Evolutionary conservation across 2,329 filamentous ascomycete genomes (phyloP).

Genomic region (Colletotrichum musae): DNA sequence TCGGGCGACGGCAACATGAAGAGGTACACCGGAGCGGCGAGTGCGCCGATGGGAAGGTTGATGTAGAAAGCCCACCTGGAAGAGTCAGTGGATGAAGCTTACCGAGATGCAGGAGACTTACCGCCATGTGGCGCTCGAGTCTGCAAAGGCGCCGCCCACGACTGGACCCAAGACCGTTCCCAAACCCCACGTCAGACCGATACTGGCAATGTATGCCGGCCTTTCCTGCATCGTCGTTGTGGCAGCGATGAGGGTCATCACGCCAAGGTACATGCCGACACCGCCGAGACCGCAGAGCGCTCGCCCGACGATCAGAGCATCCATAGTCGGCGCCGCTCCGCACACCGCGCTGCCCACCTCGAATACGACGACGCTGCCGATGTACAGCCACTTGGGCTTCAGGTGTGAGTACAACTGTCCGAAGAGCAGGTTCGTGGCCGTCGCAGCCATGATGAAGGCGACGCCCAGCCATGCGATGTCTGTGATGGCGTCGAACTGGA

Average conservation of each 20-base stretch:
- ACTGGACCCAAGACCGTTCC: slow-evolving; percentile 58
- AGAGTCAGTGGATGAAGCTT: background rate
- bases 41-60: slow-evolving; percentile 63
- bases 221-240: slow-evolving; percentile 37
- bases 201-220: slow-evolving; percentile 41
- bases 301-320: slow-evolving; percentile 60
- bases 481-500: slow-evolving; percentile 51
- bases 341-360: slow-evolving; percentile 57
- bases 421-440: slow-evolving; percentile 27
- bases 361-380: slow-evolving; percentile 51
- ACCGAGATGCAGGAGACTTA: background rate
- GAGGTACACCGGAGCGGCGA: slow-evolving; percentile 48
- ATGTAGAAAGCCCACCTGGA: slow-evolving; percentile 62
- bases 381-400: slow-evolving; percentile 51
- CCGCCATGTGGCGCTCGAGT: slow-evolving; percentile 56
- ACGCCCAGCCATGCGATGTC: slow-evolving; percentile 57
- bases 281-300: slow-evolving; percentile 59
- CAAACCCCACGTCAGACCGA: slow-evolving; percentile 56
- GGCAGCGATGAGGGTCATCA: slow-evolving; percentile 29
- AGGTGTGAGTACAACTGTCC: slow-evolving; percentile 50
- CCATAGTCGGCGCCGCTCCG: slow-evolving; percentile 56
- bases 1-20: slow-evolving; percentile 47
- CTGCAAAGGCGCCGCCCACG: slow-evolving; percentile 60
- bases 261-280: slow-evolving; percentile 35
- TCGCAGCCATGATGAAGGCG: slow-evolving; percentile 46